Evolutionary conservation across 805 yeast species (phyloP), one percentile per base, ranked within the genome.

Genomic region (Hanseniaspora occidentalis): DNA sequence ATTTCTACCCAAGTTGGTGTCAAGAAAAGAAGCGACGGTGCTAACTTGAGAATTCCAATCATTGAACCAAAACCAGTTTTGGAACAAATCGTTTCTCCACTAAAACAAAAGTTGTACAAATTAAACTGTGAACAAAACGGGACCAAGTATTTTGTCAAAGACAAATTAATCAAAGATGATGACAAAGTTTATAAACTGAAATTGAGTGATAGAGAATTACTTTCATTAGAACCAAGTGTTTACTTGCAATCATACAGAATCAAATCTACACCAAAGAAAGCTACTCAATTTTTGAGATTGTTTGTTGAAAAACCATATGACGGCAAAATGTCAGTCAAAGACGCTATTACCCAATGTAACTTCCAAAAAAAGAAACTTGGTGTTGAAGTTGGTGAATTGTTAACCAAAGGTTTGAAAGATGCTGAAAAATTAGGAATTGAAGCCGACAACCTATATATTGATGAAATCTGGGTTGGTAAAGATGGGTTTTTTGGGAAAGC

Each of bases 311-410:
- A 42, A 35, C 33, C 38, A n/a, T 25, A 20, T 11, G 38, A 41
- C 18, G 38, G 38, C 3, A 40, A 40, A 26, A 31, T 38, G 35
- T 71, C 75, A 40, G 75, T 84, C 26, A 73, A 77, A 50, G 74
- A 73, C 34, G 97, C 96, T 39, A 81, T 89, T 50, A 84, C 89
- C 31, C 96, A 88, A 64, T 78, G 88, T 50, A 96, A 89, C 60
- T 89, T 89, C 67, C 75, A 77, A 57, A 71, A 77, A 37, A 85
- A 84, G 63, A 75, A 79, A 51, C 73, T 86, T 60, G 74, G 94
- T 24, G 70, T 79, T 42, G 95, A 86, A 47, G 70, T 86, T 41
- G 88, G 78, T 39, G 81, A 76, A 46, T 63, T 88, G 61, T 69
- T 89, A 46, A 75, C 77, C 52, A 66, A 73, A 38, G 95, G 94